Evolutionary conservation across 2,329 filamentous ascomycete species (phyloP), one percentile per base, ranked within the genome.

Genomic region (Botrytis hyacinthi): DNA sequence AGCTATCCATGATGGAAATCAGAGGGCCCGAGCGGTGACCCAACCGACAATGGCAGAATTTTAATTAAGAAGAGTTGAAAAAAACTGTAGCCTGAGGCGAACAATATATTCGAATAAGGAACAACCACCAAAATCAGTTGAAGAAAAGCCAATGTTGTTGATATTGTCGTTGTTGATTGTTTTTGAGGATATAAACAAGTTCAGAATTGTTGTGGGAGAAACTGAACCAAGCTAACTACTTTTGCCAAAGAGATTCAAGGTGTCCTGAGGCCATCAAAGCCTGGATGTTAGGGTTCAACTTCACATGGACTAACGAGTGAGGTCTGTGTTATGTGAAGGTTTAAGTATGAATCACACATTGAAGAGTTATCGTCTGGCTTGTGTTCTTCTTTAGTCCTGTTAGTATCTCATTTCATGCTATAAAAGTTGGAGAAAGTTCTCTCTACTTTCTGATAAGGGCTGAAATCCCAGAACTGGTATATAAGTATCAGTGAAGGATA

Each of bases 21-120:
- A 29, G 14, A 29, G n/a, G 51, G 46, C 26, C 32, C 51, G 68
- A 70, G 68, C 68, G 68, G 68, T 70, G 37, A 48, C 59, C 6
- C 29, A 61, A 70, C 54, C 59, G 54, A 63, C 32, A 42, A 48
- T 70, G 68, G 54, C 54, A 70, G 57, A 70, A 61, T 29, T 60
- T 12, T n/a, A 14, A n/a, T 44, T 66, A n/a, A 35, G 35, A 37
- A 32, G 20, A 35, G 22, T 57, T 32, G 51, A 57, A 46, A 57
- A 70, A 61, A 42, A 26, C 3, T 61, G 35, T 61, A 40, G 29
- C 67, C 57, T 70, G 7, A 59, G 67, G 67, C 37, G 42, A 35
- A 61, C 44, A 40, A 16, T 29, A 16, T 29, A 9, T n/a, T 40
- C 6, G 20, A 26, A 37, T 29, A 26, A 35, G 12, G 18, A 57